A percentile compares a stretch with the other conserved stretches of the same genome.
phyloP scores from a whole-genome alignment of 23 red algal genomes.

The Gracilaria domingensis region DNA sequence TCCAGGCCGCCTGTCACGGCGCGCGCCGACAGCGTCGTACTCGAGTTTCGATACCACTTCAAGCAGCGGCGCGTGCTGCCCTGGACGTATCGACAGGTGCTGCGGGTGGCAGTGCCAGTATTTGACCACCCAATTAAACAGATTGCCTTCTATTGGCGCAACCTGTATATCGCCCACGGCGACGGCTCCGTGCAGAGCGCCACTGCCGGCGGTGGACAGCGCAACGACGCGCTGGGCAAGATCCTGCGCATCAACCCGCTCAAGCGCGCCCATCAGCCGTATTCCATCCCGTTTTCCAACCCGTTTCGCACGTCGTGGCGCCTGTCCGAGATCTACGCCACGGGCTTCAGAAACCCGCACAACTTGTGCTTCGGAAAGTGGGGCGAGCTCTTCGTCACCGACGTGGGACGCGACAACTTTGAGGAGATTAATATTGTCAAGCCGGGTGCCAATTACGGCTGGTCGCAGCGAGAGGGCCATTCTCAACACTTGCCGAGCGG shows the following conservation, averaged over 20 bases:
- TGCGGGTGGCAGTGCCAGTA: conserved; percentile 36
- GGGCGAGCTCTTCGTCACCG: conserved; percentile 35
- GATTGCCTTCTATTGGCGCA: conserved; percentile 31
- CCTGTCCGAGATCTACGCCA: conserved; percentile 27
- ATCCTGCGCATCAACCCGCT: conserved; percentile 48
- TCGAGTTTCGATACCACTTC: conserved; percentile 36
- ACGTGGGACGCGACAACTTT: conserved; percentile 56
- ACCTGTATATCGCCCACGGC: conserved; percentile 48
- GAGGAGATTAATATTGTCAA: conserved; percentile 54
- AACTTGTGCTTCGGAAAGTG: conserved; percentile 40
- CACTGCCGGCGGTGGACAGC: conserved; percentile 32
- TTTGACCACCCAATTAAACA: conserved; percentile 61
- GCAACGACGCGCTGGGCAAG: conserved; percentile 53
- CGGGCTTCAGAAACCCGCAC: conserved; percentile 61
- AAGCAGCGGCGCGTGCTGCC: not conserved
- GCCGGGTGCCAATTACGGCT: conserved; percentile 45
- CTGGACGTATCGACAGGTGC: conserved; percentile 36
- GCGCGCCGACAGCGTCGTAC: conserved; percentile 16
- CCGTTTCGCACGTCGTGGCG: not conserved
- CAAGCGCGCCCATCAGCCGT: not conserved
- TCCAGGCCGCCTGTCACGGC: conserved; percentile 2
- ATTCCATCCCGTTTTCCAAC: conserved; percentile 21
- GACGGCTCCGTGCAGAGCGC: conserved; percentile 40
- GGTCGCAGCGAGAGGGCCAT: conserved; percentile 47
- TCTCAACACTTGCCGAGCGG: conserved; percentile 3